phyloP scores from a whole-genome alignment of 2,329 filamentous ascomycete genomes.

The Chrysosphaeria jannelii region DNA sequence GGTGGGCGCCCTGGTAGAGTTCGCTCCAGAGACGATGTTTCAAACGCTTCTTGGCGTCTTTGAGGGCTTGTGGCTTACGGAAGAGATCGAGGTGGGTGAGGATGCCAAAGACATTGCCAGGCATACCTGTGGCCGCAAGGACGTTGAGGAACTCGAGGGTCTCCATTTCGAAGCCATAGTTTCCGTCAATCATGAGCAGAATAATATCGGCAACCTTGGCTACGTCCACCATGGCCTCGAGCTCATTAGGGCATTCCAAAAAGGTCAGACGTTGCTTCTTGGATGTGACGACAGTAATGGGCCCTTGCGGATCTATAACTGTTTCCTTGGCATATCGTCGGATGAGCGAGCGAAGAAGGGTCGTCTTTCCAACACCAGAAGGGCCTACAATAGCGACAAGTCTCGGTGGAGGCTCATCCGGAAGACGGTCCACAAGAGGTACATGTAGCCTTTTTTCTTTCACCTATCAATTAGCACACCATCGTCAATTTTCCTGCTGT shows the following conservation, averaged over 20 bases:
- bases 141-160: conserved; percentile 98
- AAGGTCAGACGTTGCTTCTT: conserved; percentile 90
- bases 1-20: conserved; percentile 81
- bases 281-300: conserved; percentile 84
- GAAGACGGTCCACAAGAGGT: conserved; percentile 78
- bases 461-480: conserved; percentile 20
- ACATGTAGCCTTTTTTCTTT: conserved; percentile 94
- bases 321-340: conserved; percentile 90
- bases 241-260: conserved; percentile 85
- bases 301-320: conserved; percentile 63
- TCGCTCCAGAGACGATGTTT: conserved; percentile 96
- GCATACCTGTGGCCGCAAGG: conserved; percentile 83
- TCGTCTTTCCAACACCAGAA: conserved; percentile 15
- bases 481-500: background rate
- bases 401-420: conserved; percentile 79
- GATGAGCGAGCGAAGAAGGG: conserved; percentile 45
- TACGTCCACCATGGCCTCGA: conserved; percentile 89
- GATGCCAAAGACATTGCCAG: conserved; percentile 91
- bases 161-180: conserved; percentile 98
- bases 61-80: conserved; percentile 70
- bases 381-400: conserved; percentile 87
- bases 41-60: conserved; percentile 80
- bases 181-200: conserved; percentile 91
- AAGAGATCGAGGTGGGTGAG: conserved; percentile 91
- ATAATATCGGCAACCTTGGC: conserved; percentile 96